A percentile compares a stretch with the other conserved stretches of the same genome.
Conservation (phyloP, 176 grass and related monocot species). For the barley (Hordeum vulgare) region MorexV3_pseudomolecules_assembly NC_058519.1:12222601-12223100, state of each 20-base stretch:
- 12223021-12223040: not conserved
- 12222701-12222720: conserved; percentile 53
- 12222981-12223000: not conserved
- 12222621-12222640: not conserved
- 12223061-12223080: not conserved
- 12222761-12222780: conserved; percentile 51
- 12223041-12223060: not conserved
- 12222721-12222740: conserved; percentile 55
- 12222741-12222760: conserved; percentile 52
- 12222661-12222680: not conserved
- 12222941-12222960: conserved; percentile 50
- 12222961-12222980: conserved; percentile 27
- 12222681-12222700: not conserved
- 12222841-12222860: not conserved
- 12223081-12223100: not conserved
- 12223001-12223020: not conserved
- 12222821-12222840: not conserved
- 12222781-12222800: conserved; percentile 80
- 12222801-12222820: conserved; percentile 99
- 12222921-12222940: conserved; percentile 81
- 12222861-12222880: not conserved
- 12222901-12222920: conserved; percentile 55
- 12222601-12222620: not conserved
- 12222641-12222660: not conserved
- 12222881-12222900: no score